These are phyloP conservation scores for Papiliotrema terrestris DNA, from an alignment of 1,284 basidiomycete genomes.

Conservation along the genomic window DNA sequence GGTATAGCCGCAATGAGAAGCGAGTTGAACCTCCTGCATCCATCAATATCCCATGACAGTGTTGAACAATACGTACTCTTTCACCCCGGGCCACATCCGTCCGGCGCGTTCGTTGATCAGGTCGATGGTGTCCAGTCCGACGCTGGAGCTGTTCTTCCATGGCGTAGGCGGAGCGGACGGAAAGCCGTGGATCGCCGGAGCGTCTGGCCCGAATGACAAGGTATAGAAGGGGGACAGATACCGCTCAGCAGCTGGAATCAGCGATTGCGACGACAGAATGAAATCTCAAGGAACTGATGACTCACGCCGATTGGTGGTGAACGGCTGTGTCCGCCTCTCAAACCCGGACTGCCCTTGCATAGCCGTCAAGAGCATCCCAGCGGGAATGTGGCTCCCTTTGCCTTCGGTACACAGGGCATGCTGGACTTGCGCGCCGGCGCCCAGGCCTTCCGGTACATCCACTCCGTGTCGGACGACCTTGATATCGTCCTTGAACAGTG, in stretches of 20 bases:
- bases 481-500: constrained; percentile 32
- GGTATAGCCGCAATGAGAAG: constrained; percentile 31
- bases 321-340: constrained; percentile 13
- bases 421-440: constrained; percentile 19
- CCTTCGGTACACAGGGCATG: constrained; percentile 19
- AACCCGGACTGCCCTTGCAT: constrained; percentile 20
- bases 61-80: constrained; percentile 21
- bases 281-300: background rate
- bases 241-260: constrained; percentile 24
- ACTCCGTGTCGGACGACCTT: constrained; percentile 33
- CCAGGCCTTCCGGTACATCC: constrained; percentile 8
- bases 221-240: constrained; percentile 40
- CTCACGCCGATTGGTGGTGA: constrained; percentile 19
- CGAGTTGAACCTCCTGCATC: constrained; percentile 29
- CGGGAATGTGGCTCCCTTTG: background rate
- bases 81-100: constrained; percentile 26
- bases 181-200: constrained; percentile 16
- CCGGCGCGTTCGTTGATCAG: constrained; percentile 35
- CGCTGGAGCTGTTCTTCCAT: constrained; percentile 18
- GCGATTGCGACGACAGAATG: background rate
- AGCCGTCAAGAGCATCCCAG: constrained; percentile 1
- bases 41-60: constrained; percentile 2
- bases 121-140: constrained; percentile 21
- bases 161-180: constrained; percentile 16
- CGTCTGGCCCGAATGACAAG: constrained; percentile 22